Evolutionary conservation across 176 grass and related monocot species (phyloP), one percentile per base, ranked within the genome.

Genomic region (Canna indica): DNA sequence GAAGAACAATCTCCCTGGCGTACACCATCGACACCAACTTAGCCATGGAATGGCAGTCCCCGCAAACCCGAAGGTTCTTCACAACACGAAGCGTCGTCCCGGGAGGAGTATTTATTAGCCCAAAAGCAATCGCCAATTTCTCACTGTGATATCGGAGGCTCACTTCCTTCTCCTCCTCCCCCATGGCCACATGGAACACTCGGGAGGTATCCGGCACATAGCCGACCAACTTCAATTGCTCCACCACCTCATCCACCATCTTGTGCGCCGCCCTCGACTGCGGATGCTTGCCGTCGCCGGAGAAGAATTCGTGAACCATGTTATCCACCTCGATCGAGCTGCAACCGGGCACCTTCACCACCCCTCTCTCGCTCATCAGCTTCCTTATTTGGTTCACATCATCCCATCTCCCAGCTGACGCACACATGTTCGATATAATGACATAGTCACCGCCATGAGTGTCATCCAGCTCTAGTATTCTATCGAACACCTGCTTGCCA

Each of bases 301-400:
- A 76, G 71, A 91, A 91, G 73, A 91, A 91, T 59, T 91, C 88
- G 18, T 91, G 88, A 64, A 91, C 85, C 6, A 22, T 78, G 50
- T 80, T 88, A 25, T 88, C 53, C 78, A 85, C 79, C 82, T 91
- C 88, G 22, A 88, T 88, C 68, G 88, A 91, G 77, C 88, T 91
- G 34, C 85, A 91, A 12, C 88, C 85, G 7, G 88, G 85, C 70
- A 91, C 85, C 82, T 91, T 91, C 45, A 83, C 82, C 30, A 78
- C 82, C 29, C 82, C 80, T n/a, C 82, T 80, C 42, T 91, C 88
- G 50, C n/a, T 75, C 82, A 91, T 88, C 67, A 85, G 22, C 75
- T 78, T 87, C 67, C 88, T 82, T 82, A 85, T 78, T 44, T 36
- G 73, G 17, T 88, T 91, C 82, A 85, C 79, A 39, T 91, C 85